Percentiles rank a stretch among this genome's conserved stretches.
Evolutionary conservation across 192 early-diverging fungal genomes (phyloP).

Genomic region (Coemansia sp.): DNA sequence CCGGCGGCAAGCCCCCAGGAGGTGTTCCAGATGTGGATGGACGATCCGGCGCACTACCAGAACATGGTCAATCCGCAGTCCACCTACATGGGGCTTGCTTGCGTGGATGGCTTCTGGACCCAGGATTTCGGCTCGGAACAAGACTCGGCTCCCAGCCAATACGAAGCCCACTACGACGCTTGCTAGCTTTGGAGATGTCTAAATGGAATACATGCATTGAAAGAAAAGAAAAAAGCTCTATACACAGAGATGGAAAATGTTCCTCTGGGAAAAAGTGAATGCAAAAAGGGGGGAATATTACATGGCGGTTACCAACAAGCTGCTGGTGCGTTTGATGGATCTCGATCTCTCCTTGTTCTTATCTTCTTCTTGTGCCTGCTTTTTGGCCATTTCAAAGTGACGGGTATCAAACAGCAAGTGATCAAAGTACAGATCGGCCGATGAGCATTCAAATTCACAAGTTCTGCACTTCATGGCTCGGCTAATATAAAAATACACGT

Average conservation of each 20-base stretch:
- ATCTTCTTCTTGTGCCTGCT: conserved; percentile 26
- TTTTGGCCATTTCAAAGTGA: conserved; percentile 41
- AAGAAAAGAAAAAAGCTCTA: conserved; percentile 10
- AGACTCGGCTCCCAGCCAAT: conserved; percentile 2
- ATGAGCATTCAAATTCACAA: conserved; percentile 50
- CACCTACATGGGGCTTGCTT: conserved; percentile 45
- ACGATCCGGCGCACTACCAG: conserved; percentile 42
- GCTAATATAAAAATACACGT: not conserved
- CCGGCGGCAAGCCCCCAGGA: conserved; percentile 11
- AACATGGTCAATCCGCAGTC: conserved; percentile 46
- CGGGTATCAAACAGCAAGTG: conserved; percentile 44
- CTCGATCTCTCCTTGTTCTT: conserved; percentile 31
- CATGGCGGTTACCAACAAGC: conserved; percentile 12
- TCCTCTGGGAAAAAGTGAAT: not conserved
- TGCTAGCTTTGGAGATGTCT: not conserved
- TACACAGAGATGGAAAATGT: conserved; percentile 5
- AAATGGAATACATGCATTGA: not conserved
- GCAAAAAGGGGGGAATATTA: conserved; percentile 1
- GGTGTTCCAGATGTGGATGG: conserved; percentile 50
- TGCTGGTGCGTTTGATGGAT: conserved; percentile 28
- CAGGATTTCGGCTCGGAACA: conserved; percentile 49
- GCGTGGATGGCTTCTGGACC: conserved; percentile 53
- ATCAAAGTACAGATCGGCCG: conserved; percentile 52
- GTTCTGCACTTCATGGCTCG: conserved; percentile 47
- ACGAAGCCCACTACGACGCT: conserved; percentile 22